Evolutionary conservation across 2,329 filamentous ascomycete species (phyloP), one percentile per base, ranked within the genome.

Genomic region (Daldinia sp.): DNA sequence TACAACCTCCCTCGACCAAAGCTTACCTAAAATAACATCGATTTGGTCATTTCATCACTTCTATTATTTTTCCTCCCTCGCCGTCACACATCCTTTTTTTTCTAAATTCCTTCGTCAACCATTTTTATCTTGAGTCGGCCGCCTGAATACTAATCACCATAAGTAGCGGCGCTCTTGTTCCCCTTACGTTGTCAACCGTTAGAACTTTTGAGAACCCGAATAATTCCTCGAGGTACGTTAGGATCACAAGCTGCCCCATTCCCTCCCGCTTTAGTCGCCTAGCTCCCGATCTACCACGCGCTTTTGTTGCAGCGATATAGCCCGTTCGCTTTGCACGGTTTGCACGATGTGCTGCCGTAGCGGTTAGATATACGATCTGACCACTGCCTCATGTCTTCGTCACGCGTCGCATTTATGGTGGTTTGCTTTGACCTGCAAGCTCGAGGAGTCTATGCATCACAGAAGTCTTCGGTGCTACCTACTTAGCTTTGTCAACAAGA

Each of bases 161-260:
- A 37, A 53, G 44, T 26, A 41, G 28, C 39, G 60, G 26, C 51
- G 48, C 28, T 60, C 55, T 51, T 53, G 26, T 67, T 55, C 41
- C 39, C 20, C 35, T 39, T 57, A 56, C 44, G 55, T 54, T 41
- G 26, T 37, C 65, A 57, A 37, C 51, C 23, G 42, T 37, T 61
- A 55, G 20, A 46, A 46, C 23, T 48, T 30, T 44, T n/a, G 37
- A 60, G 42, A 51, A 20, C 46, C 44, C 50, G 30, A 53, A 53
- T 62, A 59, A 60, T 65, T 69, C 54, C 15, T 71, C 61, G 55
- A 69, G 64, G 69, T 72, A 71, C 37, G 71, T 73, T 70, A 37
- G 65, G 67, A 70, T 73, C 71, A 66, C 69, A 71, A 68, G 67
- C 65, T 72, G 69, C 69, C 60, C 69, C 67, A 60, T 68, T 71